These are phyloP conservation scores for Arachis hypogaea DNA, from an alignment of 306 rosid species.

Conservation along the genomic window DNA sequence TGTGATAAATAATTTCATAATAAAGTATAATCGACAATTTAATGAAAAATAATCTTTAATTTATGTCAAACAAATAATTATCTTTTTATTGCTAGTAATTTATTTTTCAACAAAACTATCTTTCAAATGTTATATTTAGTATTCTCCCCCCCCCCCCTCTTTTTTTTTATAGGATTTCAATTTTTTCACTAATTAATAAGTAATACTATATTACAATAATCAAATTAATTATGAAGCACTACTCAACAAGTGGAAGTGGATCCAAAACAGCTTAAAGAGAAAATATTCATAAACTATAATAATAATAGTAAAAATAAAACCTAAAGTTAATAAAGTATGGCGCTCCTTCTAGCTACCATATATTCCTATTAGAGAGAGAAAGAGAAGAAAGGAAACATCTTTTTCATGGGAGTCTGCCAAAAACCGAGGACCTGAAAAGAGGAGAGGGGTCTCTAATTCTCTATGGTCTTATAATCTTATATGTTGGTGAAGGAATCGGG, in stretches of 20 bases:
- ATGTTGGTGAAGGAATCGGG: constrained; percentile 60
- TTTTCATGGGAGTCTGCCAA: constrained; percentile 46
- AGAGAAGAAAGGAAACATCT: constrained; percentile 33
- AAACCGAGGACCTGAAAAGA: constrained; percentile 71
- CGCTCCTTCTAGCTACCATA: constrained; percentile 2
- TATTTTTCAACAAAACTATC: too few species aligned
- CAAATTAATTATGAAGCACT: constrained; percentile 2
- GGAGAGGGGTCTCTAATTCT: constrained; percentile 47
- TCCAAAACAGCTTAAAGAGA: background rate
- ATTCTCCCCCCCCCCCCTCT: too few species aligned
- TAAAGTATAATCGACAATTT: too few species aligned
- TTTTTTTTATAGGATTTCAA: background rate
- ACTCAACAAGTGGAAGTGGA: constrained; percentile 6
- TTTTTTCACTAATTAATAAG: background rate
- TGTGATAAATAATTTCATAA: too few species aligned
- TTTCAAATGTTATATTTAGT: too few species aligned
- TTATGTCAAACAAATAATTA: too few species aligned
- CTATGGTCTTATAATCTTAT: constrained; percentile 33
- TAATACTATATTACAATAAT: background rate
- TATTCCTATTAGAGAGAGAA: background rate
- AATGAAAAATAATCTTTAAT: too few species aligned
- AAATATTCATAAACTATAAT: too few species aligned
- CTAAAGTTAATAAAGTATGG: background rate
- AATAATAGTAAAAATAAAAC: too few species aligned
- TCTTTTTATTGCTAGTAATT: too few species aligned